phyloP scores from a whole-genome alignment of 805 yeast species.

The Nakazawaea holstii region DNA sequence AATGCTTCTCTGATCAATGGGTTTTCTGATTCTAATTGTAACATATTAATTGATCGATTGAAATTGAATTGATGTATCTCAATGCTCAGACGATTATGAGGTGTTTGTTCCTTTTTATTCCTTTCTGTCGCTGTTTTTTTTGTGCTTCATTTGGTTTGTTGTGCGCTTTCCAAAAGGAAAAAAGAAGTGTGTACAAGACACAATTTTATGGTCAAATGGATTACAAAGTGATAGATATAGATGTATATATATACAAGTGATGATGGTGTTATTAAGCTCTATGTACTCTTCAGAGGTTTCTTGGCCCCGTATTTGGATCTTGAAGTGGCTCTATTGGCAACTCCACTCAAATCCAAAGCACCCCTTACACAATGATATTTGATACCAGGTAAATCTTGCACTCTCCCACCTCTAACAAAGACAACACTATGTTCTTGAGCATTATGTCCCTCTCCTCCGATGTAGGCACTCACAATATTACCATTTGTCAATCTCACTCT shows the following conservation, averaged over 20 bases:
- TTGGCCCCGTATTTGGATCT: slow-evolving; percentile 94
- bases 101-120: not conserved
- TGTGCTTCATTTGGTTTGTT: too few species aligned
- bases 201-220: too few species aligned
- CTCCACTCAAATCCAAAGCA: slow-evolving; percentile 88
- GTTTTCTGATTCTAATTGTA: slow-evolving; percentile 82
- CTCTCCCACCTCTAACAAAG: slow-evolving; percentile 95
- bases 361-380: slow-evolving; percentile 94
- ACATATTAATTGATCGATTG: slow-evolving; percentile 38
- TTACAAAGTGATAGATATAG: not conserved
- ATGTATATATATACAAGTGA: not conserved
- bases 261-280: not conserved
- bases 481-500: slow-evolving; percentile 93
- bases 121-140: not conserved
- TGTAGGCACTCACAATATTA: slow-evolving; percentile 82
- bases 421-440: slow-evolving; percentile 98
- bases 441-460: slow-evolving; percentile 98
- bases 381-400: slow-evolving; percentile 97
- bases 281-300: slow-evolving; percentile 54
- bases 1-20: slow-evolving; percentile 77
- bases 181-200: too few species aligned
- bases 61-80: not conserved
- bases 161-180: too few species aligned
- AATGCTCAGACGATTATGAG: not conserved
- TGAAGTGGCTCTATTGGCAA: slow-evolving; percentile 84